Base-by-base conservation (phyloP, 2,329 filamentous ascomycete genomes). In the Trichoderma oligosporum region DNA sequence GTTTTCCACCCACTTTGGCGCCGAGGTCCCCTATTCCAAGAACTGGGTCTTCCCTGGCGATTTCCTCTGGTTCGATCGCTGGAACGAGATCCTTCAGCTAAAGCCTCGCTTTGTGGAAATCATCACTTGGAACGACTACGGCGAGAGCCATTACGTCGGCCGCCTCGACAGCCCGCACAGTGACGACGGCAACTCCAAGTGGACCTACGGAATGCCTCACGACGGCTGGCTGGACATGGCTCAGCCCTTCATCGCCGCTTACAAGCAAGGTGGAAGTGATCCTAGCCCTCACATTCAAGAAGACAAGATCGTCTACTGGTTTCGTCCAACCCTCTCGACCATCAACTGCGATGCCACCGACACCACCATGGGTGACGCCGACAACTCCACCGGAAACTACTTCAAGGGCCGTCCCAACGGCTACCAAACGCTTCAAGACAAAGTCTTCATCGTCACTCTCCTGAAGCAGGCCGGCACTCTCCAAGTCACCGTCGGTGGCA, bases 1-100 rank as follows among this genome's bases (percentile, higher is more conserved):
- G 80, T 82, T 82, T 66, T 80, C 68, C 46, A 79, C 78, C 0
- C 74, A 81, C 55, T 76, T 76, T 14, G 76, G 76, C 3, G 63
- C 66, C 5, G 46, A 52, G 7, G 55, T 57, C 1, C 36, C 46
- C 16, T 57, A 51, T n/a, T 44, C 36, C 38, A 57, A 83, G 72
- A 80, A 81, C 62, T 82, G 78, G 76, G 73, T 85, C 1, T 86
- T 82, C 72, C 77, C 78, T 2, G 77, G 80, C 4, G 83, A 85
- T 60, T 73, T 78, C 41, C 69, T 86, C 8, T 85, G 83, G 79
- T 80, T 77, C 59, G 72, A 82, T 56, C 79, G 83, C 27, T 85
- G 82, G 83, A 72, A 77, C 27, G 60, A 72, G 58, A 73, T 80
- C 22, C 62, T 80, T 11, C 62, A 65, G 7, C 63, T 78, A n/a